Conservation (phyloP, 108 stramenopile genomes). For the Parietichytrium sp. region DNA sequence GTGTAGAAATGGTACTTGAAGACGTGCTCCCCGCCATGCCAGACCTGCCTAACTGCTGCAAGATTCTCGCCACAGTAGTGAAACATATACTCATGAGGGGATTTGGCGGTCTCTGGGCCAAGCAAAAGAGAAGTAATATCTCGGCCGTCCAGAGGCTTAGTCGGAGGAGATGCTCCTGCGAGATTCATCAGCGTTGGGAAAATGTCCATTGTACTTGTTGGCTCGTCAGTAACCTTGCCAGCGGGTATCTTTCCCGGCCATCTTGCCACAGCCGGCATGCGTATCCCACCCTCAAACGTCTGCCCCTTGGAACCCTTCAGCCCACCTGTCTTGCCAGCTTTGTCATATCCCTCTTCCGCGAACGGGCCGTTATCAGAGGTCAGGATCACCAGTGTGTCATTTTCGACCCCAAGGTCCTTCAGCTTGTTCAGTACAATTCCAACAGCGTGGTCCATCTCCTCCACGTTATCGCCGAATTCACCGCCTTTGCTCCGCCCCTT, state of each 20-base stretch:
- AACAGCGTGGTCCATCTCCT: neutral
- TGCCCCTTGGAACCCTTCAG: conserved; percentile 12
- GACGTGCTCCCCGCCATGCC: too few relatives aligned
- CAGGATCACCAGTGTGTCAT: neutral
- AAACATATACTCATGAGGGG: conserved; percentile 27
- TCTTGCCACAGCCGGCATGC: conserved; percentile 4
- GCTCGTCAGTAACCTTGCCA: neutral
- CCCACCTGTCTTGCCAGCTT: neutral
- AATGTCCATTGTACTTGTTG: conserved; percentile 15
- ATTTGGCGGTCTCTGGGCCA: neutral
- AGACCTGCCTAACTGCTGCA: neutral
- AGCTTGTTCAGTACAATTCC: conserved; percentile 3
- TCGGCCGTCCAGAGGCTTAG: neutral
- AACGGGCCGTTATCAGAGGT: conserved; percentile 30
- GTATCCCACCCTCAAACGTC: conserved; percentile 33
- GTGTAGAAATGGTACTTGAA: conserved; percentile 26
- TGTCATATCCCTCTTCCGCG: neutral
- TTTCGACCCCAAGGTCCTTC: neutral
- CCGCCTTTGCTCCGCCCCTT: too few relatives aligned
- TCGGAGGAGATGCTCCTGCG: neutral
- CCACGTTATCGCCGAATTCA: conserved; percentile 2
- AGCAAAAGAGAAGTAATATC: neutral
- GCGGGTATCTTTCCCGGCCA: neutral
- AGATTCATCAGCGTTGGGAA: conserved; percentile 7
- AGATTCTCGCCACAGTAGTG: conserved; percentile 36